A percentile compares a stretch with the other conserved stretches of the same genome.
Evolutionary conservation across 2,329 filamentous ascomycete species (phyloP).

Genomic region (Penicillium freii): DNA sequence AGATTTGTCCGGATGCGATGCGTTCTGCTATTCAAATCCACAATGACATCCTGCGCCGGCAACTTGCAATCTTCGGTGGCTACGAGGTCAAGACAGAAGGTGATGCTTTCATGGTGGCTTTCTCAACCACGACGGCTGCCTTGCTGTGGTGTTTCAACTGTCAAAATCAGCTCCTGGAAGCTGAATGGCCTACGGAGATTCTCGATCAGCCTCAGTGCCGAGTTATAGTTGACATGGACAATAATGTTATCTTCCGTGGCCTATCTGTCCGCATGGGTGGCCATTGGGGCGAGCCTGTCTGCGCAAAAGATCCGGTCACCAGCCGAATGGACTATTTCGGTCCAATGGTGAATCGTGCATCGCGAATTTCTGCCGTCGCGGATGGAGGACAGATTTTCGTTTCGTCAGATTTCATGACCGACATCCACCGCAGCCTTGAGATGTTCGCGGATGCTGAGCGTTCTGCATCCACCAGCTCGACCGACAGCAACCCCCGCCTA

Average conservation of each 20-base stretch:
- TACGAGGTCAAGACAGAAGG: constrained; percentile 99
- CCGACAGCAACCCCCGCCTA: constrained; percentile 68
- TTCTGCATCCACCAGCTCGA: constrained; percentile 64
- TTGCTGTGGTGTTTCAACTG: constrained; percentile 96
- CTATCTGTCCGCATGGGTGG: constrained; percentile 96
- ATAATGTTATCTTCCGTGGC: constrained; percentile 86
- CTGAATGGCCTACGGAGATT: constrained; percentile 91
- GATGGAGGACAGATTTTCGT: constrained; percentile 97
- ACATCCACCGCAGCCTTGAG: constrained; percentile 87
- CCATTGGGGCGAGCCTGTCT: constrained; percentile 91
- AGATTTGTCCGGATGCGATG: constrained; percentile 93
- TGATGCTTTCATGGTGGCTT: constrained; percentile 98
- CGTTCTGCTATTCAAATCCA: constrained; percentile 94
- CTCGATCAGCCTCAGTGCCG: constrained; percentile 82
- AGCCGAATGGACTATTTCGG: constrained; percentile 99
- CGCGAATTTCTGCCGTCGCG: constrained; percentile 88
- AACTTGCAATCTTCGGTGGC: constrained; percentile 87
- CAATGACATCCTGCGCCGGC: constrained; percentile 93
- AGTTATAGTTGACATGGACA: constrained; percentile 77
- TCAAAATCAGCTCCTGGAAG: constrained; percentile 81
- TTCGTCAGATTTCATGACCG: constrained; percentile 93
- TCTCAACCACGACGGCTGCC: constrained; percentile 91
- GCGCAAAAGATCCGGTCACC: constrained; percentile 92
- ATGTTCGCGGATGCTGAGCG: constrained; percentile 84
- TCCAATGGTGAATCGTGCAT: constrained; percentile 97